Conservation (phyloP, 768 basidiomycete species). For the Paxillus ammoniavirescens region DNA sequence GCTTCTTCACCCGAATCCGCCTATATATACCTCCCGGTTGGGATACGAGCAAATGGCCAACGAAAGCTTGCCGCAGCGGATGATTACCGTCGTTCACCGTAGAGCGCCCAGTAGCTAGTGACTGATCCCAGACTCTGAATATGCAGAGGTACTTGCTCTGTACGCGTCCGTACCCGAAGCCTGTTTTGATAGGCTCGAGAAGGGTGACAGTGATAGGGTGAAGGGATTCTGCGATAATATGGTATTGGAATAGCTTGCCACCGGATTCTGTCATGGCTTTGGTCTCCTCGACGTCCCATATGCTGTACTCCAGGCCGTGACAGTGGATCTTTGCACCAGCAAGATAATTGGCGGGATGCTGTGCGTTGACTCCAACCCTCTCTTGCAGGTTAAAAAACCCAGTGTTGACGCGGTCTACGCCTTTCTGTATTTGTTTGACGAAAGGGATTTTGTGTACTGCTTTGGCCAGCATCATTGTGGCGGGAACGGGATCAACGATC, state of each 20-base stretch:
- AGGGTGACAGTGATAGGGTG: slow-evolving; percentile 22
- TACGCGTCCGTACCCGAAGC: slow-evolving; percentile 15
- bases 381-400: slow-evolving; percentile 20
- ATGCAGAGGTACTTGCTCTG: slow-evolving; percentile 14
- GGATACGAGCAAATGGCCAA: slow-evolving; percentile 16
- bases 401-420: slow-evolving; percentile 11
- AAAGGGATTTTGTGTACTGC: slow-evolving; percentile 10
- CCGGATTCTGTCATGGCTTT: slow-evolving; percentile 10
- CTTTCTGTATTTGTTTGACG: slow-evolving; percentile 11
- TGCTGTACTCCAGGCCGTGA: slow-evolving; percentile 20
- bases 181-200: slow-evolving; percentile 18
- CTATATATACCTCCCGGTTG: slow-evolving; percentile 17
- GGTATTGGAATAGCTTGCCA: slow-evolving; percentile 11
- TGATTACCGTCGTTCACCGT: slow-evolving; percentile 9
- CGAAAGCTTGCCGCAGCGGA: slow-evolving; percentile 19
- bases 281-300: slow-evolving; percentile 15
- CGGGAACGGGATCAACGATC: slow-evolving; percentile 15
- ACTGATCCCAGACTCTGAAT: slow-evolving; percentile 21
- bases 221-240: slow-evolving; percentile 13
- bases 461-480: slow-evolving; percentile 7
- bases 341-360: slow-evolving; percentile 20
- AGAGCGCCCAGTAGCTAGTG: slow-evolving; percentile 9
- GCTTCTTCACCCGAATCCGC: slow-evolving; percentile 16
- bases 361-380: slow-evolving; percentile 16
- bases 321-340: slow-evolving; percentile 20